A percentile compares a stretch with the other conserved stretches of the same genome.
phyloP scores from a whole-genome alignment of 805 yeast species.

The Clavispora fructus region DNA sequence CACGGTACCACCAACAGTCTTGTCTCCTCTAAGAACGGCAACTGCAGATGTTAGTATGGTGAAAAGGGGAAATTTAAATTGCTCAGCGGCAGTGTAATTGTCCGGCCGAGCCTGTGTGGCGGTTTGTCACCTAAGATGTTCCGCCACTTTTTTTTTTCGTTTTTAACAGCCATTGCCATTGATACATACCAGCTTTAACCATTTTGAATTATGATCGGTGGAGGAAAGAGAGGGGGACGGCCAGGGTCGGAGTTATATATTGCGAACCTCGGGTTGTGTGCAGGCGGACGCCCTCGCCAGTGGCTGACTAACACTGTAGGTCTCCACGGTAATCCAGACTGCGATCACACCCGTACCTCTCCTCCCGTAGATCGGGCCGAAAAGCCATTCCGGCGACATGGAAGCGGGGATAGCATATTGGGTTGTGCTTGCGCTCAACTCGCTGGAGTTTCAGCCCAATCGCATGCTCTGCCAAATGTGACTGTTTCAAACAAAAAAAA shows the following conservation, averaged over 20 bases:
- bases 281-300: neutral
- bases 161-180: neutral
- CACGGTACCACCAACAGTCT: conserved; percentile 83
- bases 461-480: too few relatives aligned
- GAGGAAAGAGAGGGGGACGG: neutral
- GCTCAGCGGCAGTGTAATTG: neutral
- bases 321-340: neutral
- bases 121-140: too few relatives aligned
- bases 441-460: too few relatives aligned
- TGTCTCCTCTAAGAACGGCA: conserved; percentile 95
- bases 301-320: neutral
- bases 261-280: conserved; percentile 1
- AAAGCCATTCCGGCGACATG: too few relatives aligned
- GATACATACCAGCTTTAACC: conserved; percentile 61
- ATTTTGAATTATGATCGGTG: conserved; percentile 24
- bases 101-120: neutral
- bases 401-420: too few relatives aligned
- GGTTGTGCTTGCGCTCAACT: too few relatives aligned
- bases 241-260: neutral
- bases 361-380: neutral
- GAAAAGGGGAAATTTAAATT: neutral
- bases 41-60: conserved; percentile 39
- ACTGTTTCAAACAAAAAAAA: too few relatives aligned
- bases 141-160: neutral
- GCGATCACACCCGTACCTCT: neutral